Evolutionary conservation across 2,329 filamentous ascomycete species (phyloP).

Genomic region (Cadophora luteo-olivacea): DNA sequence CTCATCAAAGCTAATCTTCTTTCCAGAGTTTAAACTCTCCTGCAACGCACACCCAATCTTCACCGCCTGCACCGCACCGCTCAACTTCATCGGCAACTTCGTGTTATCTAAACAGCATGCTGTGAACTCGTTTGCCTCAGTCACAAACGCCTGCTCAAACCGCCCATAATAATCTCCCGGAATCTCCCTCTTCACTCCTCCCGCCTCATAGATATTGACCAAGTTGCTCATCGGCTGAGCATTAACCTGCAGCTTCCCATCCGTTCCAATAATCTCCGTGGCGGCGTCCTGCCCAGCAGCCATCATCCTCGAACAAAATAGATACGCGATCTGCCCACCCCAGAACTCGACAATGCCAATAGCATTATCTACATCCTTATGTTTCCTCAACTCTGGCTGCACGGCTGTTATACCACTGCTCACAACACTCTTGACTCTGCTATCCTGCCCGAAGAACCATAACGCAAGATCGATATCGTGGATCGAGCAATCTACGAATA

Average conservation of each 20-base stretch:
- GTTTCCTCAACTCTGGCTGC: constrained; percentile 60
- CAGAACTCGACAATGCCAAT: constrained; percentile 71
- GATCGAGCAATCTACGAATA: constrained; percentile 75
- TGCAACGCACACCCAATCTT: constrained; percentile 66
- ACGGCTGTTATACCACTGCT: constrained; percentile 65
- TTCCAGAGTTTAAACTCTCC: constrained; percentile 59
- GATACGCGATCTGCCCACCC: constrained; percentile 67
- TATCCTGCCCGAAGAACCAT: constrained; percentile 66
- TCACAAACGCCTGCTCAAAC: constrained; percentile 68
- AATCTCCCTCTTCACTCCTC: constrained; percentile 64
- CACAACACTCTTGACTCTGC: constrained; percentile 59
- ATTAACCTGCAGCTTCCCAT: constrained; percentile 68
- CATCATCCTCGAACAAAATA: constrained; percentile 71
- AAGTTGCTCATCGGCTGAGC: constrained; percentile 60
- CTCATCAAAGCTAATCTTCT: constrained; percentile 66
- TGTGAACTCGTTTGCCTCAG: constrained; percentile 68
- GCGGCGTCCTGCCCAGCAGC: constrained; percentile 70
- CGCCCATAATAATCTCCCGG: constrained; percentile 67
- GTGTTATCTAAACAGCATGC: constrained; percentile 62
- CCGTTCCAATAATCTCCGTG: constrained; percentile 71
- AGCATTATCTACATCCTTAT: constrained; percentile 67
- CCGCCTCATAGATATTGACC: constrained; percentile 59
- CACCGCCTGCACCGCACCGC: constrained; percentile 63
- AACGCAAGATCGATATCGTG: constrained; percentile 73
- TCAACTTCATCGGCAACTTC: constrained; percentile 60